These are phyloP conservation scores for Geoglossum cookeanum DNA, from an alignment of 2,329 filamentous ascomycete genomes.

Conservation along the genomic window DNA sequence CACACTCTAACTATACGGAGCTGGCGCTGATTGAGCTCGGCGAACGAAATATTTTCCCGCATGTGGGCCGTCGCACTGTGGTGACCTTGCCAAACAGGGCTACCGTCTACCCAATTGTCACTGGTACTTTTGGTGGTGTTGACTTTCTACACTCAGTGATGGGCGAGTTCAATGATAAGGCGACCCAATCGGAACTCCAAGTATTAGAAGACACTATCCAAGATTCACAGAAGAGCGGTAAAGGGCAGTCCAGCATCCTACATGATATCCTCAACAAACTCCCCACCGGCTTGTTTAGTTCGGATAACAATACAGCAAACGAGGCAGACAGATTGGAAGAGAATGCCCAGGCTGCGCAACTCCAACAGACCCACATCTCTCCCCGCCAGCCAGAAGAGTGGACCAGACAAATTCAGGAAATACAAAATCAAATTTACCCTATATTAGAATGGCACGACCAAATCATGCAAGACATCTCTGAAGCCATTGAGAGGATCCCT, in stretches of 20 bases:
- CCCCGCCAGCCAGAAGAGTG: slow-evolving; percentile 72
- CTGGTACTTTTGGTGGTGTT: slow-evolving; percentile 85
- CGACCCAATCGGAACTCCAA: slow-evolving; percentile 78
- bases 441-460: slow-evolving; percentile 84
- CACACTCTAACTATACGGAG: slow-evolving; percentile 86
- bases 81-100: slow-evolving; percentile 47
- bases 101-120: slow-evolving; percentile 64
- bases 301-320: slow-evolving; percentile 44
- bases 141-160: slow-evolving; percentile 85
- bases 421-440: slow-evolving; percentile 67
- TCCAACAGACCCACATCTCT: slow-evolving; percentile 52
- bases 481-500: slow-evolving; percentile 69
- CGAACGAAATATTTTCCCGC: slow-evolving; percentile 64
- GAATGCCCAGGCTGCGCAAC: slow-evolving; percentile 55
- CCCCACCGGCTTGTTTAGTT: slow-evolving; percentile 61
- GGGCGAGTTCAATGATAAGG: slow-evolving; percentile 64
- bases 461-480: slow-evolving; percentile 58
- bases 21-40: slow-evolving; percentile 75
- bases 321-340: slow-evolving; percentile 64
- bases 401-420: slow-evolving; percentile 52
- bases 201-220: slow-evolving; percentile 70
- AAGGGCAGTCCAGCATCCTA: slow-evolving; percentile 52
- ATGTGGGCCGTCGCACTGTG: slow-evolving; percentile 58
- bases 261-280: slow-evolving; percentile 67
- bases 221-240: slow-evolving; percentile 35